phyloP scores from a whole-genome alignment of 768 basidiomycete genomes.

The Cytidiella melzeri region DNA sequence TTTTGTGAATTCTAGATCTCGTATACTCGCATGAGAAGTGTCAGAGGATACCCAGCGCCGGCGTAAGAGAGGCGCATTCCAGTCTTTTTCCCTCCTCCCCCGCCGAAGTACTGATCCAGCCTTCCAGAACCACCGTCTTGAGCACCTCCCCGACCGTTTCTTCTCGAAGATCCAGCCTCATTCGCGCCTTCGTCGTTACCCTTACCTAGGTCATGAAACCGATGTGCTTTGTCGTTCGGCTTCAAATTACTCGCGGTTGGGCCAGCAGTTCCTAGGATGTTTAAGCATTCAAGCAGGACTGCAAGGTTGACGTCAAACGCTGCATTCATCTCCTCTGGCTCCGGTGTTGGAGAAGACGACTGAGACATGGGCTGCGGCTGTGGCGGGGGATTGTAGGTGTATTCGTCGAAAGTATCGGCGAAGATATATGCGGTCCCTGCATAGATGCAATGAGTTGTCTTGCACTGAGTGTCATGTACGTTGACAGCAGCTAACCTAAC shows the following conservation, averaged over 20 bases:
- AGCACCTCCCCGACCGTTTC: constrained; percentile 14
- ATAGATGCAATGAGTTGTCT: background rate
- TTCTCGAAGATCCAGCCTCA: constrained; percentile 16
- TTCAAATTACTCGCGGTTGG: constrained; percentile 18
- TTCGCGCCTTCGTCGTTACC: constrained; percentile 31
- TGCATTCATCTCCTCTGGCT: constrained; percentile 14
- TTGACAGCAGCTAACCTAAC: constrained; percentile 46
- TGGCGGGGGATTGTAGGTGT: constrained; percentile 44
- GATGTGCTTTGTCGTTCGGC: constrained; percentile 9
- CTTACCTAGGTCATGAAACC: constrained; percentile 46
- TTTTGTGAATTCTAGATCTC: too few relatives aligned
- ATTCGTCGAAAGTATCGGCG: constrained; percentile 74
- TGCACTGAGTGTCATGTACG: background rate
- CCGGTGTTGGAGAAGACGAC: constrained; percentile 18
- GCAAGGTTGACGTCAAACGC: constrained; percentile 82
- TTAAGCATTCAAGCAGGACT: constrained; percentile 83
- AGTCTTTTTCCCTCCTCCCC: constrained; percentile 57
- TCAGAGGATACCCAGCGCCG: constrained; percentile 73
- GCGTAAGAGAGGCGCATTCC: constrained; percentile 82
- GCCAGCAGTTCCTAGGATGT: constrained; percentile 83
- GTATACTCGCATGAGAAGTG: constrained; percentile 67
- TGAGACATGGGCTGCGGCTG: constrained; percentile 17
- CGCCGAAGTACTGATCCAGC: constrained; percentile 51
- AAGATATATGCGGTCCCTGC: constrained; percentile 85
- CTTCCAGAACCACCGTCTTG: constrained; percentile 24